Evolutionary conservation across 305 asterid species (phyloP).

Genomic region (Caryopteris hybrid): DNA sequence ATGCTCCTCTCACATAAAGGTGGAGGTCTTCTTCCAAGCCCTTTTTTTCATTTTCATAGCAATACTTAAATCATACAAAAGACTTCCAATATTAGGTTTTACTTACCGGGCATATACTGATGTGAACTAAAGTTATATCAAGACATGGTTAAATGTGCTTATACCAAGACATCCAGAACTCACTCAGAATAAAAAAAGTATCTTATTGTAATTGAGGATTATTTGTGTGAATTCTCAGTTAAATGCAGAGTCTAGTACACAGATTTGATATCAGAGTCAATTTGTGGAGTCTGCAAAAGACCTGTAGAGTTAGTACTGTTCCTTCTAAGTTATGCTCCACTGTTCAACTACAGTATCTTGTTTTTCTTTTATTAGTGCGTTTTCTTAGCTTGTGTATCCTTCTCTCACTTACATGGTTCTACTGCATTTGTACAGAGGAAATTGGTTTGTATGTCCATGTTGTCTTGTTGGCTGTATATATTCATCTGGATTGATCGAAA

Average conservation of each 20-base stretch:
- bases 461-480: neutral
- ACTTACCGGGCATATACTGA: neutral
- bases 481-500: neutral
- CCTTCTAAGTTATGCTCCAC: neutral
- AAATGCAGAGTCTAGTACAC: too few species aligned
- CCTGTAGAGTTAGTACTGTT: neutral
- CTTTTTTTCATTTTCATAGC: too few species aligned
- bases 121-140: neutral
- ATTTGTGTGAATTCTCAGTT: constrained; percentile 4
- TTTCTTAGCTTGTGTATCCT: neutral
- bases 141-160: neutral
- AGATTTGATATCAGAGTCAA: neutral
- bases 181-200: neutral
- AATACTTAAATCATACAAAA: too few species aligned
- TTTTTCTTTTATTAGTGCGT: neutral
- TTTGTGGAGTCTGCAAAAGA: neutral
- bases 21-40: too few species aligned
- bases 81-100: neutral
- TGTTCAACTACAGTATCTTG: constrained; percentile 1
- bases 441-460: neutral
- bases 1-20: neutral
- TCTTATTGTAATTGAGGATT: neutral
- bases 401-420: neutral
- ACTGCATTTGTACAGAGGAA: neutral
- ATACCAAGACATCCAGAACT: neutral